These are phyloP conservation scores for Rhododendron mucronatum DNA, from an alignment of 148 eudicot species.

Conservation along the genomic window DNA sequence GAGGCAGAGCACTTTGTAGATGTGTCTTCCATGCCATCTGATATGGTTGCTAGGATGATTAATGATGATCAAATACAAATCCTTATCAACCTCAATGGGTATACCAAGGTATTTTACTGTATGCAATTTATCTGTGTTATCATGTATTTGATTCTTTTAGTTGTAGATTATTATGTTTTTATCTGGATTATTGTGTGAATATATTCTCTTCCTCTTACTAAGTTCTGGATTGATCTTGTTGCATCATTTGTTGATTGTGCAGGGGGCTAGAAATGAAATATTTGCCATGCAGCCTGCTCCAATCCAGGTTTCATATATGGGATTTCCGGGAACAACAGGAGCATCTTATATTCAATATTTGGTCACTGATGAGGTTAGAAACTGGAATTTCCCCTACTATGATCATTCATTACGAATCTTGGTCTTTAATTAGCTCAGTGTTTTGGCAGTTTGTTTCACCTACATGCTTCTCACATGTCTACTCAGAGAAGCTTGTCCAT, in stretches of 20 bases:
- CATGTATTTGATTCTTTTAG: neutral
- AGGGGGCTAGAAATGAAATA: conserved; percentile 99
- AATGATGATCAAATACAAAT: conserved; percentile 87
- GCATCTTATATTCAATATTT: conserved; percentile 86
- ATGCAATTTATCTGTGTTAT: neutral
- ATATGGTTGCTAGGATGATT: conserved; percentile 71
- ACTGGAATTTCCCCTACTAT: neutral
- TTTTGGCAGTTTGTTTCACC: conserved; percentile 91
- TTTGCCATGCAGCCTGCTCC: conserved; percentile 99
- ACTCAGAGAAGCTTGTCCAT: conserved; percentile 87
- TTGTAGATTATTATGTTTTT: neutral
- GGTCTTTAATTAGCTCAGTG: neutral
- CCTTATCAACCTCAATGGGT: conserved; percentile 92
- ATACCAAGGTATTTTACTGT: conserved; percentile 65
- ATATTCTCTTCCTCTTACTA: neutral
- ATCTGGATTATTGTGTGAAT: neutral
- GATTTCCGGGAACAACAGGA: conserved; percentile 97
- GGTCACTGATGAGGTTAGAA: conserved; percentile 87
- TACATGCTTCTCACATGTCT: conserved; percentile 55
- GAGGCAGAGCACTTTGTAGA: conserved; percentile 91
- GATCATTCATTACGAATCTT: neutral
- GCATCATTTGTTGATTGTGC: conserved; percentile 15
- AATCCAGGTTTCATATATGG: conserved; percentile 96
- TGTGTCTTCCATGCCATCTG: conserved; percentile 87
- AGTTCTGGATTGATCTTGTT: neutral